phyloP scores from a whole-genome alignment of 768 basidiomycete species.

The Suillus bovinus region DNA sequence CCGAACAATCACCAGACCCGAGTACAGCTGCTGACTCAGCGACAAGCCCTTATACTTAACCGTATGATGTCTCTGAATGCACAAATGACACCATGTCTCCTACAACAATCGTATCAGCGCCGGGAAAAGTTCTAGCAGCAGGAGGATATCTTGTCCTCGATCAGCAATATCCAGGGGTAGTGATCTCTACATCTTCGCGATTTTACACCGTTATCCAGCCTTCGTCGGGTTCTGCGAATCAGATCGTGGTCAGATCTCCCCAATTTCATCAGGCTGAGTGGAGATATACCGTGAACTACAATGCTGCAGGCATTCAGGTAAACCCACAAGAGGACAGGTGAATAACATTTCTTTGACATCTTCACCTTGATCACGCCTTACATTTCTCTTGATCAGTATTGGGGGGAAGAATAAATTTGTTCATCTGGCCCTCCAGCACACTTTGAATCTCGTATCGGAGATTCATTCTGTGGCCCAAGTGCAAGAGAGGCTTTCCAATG shows the following conservation, averaged over 20 bases:
- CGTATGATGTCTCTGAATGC: not conserved
- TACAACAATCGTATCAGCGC: conserved; percentile 80
- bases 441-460: conserved; percentile 68
- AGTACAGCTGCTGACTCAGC: conserved; percentile 29
- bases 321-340: conserved; percentile 25
- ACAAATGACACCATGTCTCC: conserved; percentile 37
- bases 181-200: conserved; percentile 89
- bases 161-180: conserved; percentile 78
- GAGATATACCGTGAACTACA: conserved; percentile 57
- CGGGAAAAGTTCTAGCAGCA: conserved; percentile 93
- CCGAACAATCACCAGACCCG: not conserved
- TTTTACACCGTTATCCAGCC: conserved; percentile 82
- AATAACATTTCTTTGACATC: not conserved
- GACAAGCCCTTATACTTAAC: not conserved
- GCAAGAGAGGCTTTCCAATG: conserved; percentile 44
- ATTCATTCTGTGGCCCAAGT: conserved; percentile 45
- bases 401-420: conserved; percentile 87
- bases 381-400: conserved; percentile 26
- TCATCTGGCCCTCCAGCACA: conserved; percentile 81
- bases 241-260: conserved; percentile 80
- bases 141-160: conserved; percentile 98
- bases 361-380: conserved; percentile 3
- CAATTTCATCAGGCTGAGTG: conserved; percentile 86
- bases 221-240: conserved; percentile 27
- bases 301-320: conserved; percentile 30